Percentiles rank a stretch among this genome's conserved stretches.
These are phyloP conservation scores for Fusarium clavum DNA, from an alignment of 2,329 filamentous ascomycete species.

Conservation along the genomic window DNA sequence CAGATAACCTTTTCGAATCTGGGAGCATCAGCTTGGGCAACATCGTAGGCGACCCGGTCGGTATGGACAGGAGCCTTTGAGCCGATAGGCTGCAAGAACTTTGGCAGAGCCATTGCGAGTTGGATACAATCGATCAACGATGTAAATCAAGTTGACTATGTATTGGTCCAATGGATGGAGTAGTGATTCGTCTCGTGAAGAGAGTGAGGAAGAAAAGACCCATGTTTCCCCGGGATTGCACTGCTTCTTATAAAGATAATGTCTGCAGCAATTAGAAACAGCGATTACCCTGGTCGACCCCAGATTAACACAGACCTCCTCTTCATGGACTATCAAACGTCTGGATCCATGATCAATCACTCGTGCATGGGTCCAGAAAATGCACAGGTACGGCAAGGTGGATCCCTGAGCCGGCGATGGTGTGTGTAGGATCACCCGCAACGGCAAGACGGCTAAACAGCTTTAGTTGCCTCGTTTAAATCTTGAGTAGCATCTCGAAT, in stretches of 20 bases:
- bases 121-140: not conserved
- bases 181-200: constrained; percentile 26
- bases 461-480: constrained; percentile 11
- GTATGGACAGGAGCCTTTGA: constrained; percentile 32
- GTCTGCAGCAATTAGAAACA: constrained; percentile 5
- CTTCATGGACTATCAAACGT: constrained; percentile 13
- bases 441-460: constrained; percentile 39
- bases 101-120: constrained; percentile 42
- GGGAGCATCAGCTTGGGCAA: constrained; percentile 59
- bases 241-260: constrained; percentile 43
- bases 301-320: constrained; percentile 18
- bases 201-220: constrained; percentile 14
- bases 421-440: constrained; percentile 37
- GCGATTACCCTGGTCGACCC: not conserved
- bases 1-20: constrained; percentile 67
- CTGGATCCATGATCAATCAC: constrained; percentile 2
- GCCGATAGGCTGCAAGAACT: constrained; percentile 42
- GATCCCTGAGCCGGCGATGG: constrained; percentile 32
- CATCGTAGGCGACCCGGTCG: constrained; percentile 44
- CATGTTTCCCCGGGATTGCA: constrained; percentile 21
- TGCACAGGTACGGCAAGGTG: constrained; percentile 34
- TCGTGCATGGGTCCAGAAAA: constrained; percentile 15
- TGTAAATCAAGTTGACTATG: constrained; percentile 4
- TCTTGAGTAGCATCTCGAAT: not conserved
- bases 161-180: constrained; percentile 9